Evolutionary conservation across 2,329 filamentous ascomycete species (phyloP).

Genomic region (Alternaria sp.): DNA sequence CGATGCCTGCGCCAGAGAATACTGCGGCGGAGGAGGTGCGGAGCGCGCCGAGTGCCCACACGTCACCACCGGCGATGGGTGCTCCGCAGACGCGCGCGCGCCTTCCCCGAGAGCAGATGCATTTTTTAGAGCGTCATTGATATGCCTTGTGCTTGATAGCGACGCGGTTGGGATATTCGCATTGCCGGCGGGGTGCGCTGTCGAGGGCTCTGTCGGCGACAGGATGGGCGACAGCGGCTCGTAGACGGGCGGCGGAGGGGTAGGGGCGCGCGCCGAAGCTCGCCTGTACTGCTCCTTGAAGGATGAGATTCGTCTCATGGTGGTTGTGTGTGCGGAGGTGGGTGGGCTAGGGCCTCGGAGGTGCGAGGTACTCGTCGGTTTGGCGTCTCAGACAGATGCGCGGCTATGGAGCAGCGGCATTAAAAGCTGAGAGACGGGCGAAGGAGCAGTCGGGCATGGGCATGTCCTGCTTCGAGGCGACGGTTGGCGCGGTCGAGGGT

Average conservation of each 20-base stretch:
- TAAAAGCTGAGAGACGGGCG: constrained; percentile 25
- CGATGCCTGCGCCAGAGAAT: constrained; percentile 40
- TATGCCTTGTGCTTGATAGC: constrained; percentile 14
- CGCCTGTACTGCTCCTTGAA: constrained; percentile 48
- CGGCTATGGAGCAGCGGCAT: constrained; percentile 39
- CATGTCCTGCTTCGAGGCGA: constrained; percentile 42
- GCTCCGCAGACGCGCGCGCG: constrained; percentile 22
- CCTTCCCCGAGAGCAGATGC: constrained; percentile 3
- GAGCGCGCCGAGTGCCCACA: constrained; percentile 30
- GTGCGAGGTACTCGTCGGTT: constrained; percentile 33
- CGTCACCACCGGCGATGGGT: constrained; percentile 20
- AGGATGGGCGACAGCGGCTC: constrained; percentile 50
- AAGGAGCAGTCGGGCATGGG: constrained; percentile 31
- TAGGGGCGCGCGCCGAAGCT: constrained; percentile 41
- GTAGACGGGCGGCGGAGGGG: constrained; percentile 45
- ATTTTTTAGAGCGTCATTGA: constrained; percentile 19
- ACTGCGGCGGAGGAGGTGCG: constrained; percentile 34
- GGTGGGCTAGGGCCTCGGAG: constrained; percentile 28
- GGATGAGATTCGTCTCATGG: constrained; percentile 41
- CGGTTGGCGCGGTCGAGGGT: constrained; percentile 23
- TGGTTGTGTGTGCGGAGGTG: constrained; percentile 30
- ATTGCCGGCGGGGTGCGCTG: constrained; percentile 35
- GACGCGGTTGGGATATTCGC: constrained; percentile 20
- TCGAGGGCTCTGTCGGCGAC: constrained; percentile 26
- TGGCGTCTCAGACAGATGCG: constrained; percentile 34